Percentiles rank a stretch among this genome's conserved stretches.
Conservation (phyloP, 192 early-diverging fungal species). For the Coemansia aciculifera region DNA sequence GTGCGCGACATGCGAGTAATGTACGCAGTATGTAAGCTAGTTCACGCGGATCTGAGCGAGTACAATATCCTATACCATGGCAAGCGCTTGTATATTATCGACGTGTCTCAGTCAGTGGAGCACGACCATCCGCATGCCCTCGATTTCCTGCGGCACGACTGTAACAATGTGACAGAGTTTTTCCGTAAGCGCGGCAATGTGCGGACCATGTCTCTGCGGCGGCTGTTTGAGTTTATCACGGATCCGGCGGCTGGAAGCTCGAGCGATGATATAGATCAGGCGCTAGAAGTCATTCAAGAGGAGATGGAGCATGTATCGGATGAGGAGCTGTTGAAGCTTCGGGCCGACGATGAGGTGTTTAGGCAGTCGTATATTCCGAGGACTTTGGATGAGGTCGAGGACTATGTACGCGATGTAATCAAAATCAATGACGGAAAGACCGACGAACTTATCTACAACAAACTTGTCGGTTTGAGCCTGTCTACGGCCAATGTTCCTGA, state of each 20-base stretch:
- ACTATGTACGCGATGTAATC: conserved; percentile 80
- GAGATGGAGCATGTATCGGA: conserved; percentile 45
- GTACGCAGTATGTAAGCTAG: conserved; percentile 90
- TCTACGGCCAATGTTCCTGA: conserved; percentile 37
- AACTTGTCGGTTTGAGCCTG: conserved; percentile 63
- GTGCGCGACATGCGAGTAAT: conserved; percentile 86
- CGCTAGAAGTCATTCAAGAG: conserved; percentile 64
- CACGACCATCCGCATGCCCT: conserved; percentile 97
- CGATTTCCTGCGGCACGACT: conserved; percentile 95
- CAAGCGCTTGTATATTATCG: conserved; percentile 84
- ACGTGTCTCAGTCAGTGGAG: conserved; percentile 98
- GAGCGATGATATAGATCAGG: conserved; percentile 67
- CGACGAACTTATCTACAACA: conserved; percentile 58
- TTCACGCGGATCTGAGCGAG: conserved; percentile 97
- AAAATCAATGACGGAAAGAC: conserved; percentile 72
- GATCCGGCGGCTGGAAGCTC: conserved; percentile 59
- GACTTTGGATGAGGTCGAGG: conserved; percentile 86
- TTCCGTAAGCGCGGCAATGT: conserved; percentile 76
- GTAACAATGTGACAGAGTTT: conserved; percentile 89
- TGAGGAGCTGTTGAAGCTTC: conserved; percentile 56
- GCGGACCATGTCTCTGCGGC: conserved; percentile 73
- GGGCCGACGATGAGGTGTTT: conserved; percentile 88
- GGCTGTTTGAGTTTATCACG: conserved; percentile 89
- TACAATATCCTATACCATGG: conserved; percentile 95
- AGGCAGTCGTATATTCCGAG: conserved; percentile 88